Evolutionary conservation across 768 basidiomycete species (phyloP).

Genomic region (Hebeloma cylindrosporum): DNA sequence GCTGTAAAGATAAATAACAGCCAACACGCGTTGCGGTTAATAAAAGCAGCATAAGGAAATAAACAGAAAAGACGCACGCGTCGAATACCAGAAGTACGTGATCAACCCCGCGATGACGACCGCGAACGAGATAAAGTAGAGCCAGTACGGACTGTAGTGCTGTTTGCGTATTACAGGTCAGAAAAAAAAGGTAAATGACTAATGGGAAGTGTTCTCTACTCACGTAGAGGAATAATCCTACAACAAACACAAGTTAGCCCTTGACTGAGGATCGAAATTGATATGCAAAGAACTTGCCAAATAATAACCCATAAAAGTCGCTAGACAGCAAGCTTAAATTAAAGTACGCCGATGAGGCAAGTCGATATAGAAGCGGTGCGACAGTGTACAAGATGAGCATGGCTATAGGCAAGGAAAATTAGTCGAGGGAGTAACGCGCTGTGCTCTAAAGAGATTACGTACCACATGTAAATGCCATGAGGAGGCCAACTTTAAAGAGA

Average conservation of each 20-base stretch:
- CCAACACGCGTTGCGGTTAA: too few species aligned
- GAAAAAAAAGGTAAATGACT: too few species aligned
- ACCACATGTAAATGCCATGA: constrained; percentile 42
- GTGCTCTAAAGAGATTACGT: constrained; percentile 6
- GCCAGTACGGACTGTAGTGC: constrained; percentile 85
- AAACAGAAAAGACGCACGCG: constrained; percentile 53
- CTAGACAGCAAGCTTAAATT: constrained; percentile 85
- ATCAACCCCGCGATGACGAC: constrained; percentile 73
- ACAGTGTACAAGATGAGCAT: constrained; percentile 86
- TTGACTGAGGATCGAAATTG: constrained; percentile 10
- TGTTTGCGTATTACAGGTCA: constrained; percentile 25
- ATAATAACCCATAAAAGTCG: constrained; percentile 85
- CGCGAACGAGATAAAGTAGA: constrained; percentile 80
- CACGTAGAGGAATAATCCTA: constrained; percentile 55
- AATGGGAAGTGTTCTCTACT: constrained; percentile 14
- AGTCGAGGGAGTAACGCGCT: background rate
- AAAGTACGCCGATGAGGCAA: constrained; percentile 84
- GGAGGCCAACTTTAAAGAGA: constrained; percentile 51
- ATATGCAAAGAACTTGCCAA: constrained; percentile 47
- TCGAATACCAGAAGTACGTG: constrained; percentile 84
- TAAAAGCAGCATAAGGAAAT: background rate
- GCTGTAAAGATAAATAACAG: constrained; percentile 45
- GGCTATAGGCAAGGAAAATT: constrained; percentile 41
- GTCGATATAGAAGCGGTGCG: constrained; percentile 81
- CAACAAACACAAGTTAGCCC: constrained; percentile 3